Percentiles rank a stretch among this genome's conserved stretches.
Evolutionary conservation across 2,329 filamentous ascomycete species (phyloP).

Genomic region (Aureobasidium leucospermi): DNA sequence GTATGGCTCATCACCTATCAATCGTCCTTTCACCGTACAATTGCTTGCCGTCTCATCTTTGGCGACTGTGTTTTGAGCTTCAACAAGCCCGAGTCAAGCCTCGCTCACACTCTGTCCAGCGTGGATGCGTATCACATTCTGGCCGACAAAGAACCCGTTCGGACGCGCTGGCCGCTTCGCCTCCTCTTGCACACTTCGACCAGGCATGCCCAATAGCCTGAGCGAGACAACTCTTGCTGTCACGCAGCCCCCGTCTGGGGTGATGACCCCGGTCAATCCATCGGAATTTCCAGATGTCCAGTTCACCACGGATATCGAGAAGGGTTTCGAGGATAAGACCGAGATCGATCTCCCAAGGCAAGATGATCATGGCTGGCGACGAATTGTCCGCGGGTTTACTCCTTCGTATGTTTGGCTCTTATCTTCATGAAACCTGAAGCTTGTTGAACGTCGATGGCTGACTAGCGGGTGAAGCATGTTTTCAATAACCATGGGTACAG

Average conservation of each 20-base stretch:
- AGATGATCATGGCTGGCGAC: conserved; percentile 12
- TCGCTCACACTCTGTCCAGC: not conserved
- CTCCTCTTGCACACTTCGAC: not conserved
- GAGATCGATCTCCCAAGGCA: conserved; percentile 1
- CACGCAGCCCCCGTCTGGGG: conserved; percentile 10
- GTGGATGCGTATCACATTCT: conserved; percentile 7
- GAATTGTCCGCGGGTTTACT: conserved; percentile 11
- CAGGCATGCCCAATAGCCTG: conserved; percentile 9
- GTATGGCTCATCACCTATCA: conserved; percentile 1
- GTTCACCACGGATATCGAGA: conserved; percentile 1
- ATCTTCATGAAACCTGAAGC: not conserved
- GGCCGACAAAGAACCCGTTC: not conserved
- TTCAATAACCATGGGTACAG: conserved; percentile 52
- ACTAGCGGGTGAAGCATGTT: conserved; percentile 20
- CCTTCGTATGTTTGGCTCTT: not conserved
- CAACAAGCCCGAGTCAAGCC: too few relatives aligned
- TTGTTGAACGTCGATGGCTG: not conserved
- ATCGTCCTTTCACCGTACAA: not conserved
- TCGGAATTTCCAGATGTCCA: conserved; percentile 2
- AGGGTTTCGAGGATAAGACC: not conserved
- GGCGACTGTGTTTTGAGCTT: not conserved
- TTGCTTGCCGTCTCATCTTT: not conserved
- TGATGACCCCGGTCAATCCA: conserved; percentile 5
- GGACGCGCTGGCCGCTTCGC: conserved; percentile 11
- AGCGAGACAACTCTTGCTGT: conserved; percentile 12